phyloP scores from a whole-genome alignment of 495 filamentous ascomycete genomes.

The Podospora conica region DNA sequence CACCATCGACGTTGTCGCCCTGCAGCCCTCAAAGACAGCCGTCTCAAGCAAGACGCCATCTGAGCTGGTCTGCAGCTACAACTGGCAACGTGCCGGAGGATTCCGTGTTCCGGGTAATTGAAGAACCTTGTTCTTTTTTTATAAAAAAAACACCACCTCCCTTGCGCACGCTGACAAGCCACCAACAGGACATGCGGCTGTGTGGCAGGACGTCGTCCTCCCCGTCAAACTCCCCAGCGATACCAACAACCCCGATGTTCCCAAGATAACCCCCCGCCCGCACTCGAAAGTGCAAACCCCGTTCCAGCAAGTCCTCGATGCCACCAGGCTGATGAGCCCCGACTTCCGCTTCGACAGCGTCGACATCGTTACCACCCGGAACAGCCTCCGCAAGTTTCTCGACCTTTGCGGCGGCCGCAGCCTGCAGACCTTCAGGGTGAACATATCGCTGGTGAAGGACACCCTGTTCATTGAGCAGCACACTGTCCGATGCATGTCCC shows the following conservation, averaged over 20 bases:
- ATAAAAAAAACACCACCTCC: too few relatives aligned
- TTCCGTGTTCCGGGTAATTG: constrained; percentile 8
- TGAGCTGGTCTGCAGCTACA: constrained; percentile 12
- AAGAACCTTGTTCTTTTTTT: background rate
- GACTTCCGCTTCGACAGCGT: constrained; percentile 8
- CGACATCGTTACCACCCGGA: constrained; percentile 8
- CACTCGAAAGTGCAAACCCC: background rate
- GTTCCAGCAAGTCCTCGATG: constrained; percentile 8
- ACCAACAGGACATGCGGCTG: constrained; percentile 2
- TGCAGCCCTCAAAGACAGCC: background rate
- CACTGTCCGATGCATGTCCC: background rate
- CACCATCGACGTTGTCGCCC: background rate
- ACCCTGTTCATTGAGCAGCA: constrained; percentile 11
- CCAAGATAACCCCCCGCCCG: background rate
- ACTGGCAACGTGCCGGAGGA: constrained; percentile 6
- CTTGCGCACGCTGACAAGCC: background rate
- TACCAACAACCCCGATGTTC: background rate
- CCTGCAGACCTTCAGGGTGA: constrained; percentile 6
- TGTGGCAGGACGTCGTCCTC: constrained; percentile 4
- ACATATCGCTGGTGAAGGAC: constrained; percentile 5
- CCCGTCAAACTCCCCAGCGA: background rate
- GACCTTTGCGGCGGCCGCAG: constrained; percentile 2
- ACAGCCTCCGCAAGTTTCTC: constrained; percentile 13
- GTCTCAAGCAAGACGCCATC: background rate
- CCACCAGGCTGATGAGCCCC: constrained; percentile 6